phyloP scores from a whole-genome alignment of 2,329 filamentous ascomycete species.

The Fusarium xyrophilum region DNA sequence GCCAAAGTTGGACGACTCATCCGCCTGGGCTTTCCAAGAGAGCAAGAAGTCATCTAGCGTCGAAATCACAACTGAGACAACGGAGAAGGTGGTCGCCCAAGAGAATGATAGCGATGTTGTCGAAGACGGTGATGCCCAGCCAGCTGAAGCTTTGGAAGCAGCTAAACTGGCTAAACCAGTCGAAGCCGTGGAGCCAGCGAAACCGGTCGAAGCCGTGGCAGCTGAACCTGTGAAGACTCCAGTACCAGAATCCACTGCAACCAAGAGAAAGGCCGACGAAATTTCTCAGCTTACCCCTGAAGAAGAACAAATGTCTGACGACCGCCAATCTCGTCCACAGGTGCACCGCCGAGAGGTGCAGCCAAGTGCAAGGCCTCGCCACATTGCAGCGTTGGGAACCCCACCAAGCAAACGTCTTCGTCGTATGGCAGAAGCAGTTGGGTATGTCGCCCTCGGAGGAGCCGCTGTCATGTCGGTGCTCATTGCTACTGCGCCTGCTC shows the following conservation, averaged over 20 bases:
- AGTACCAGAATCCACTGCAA: background rate
- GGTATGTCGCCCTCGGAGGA: constrained; percentile 49
- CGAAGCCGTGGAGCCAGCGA: background rate
- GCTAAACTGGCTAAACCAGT: background rate
- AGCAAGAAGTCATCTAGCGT: constrained; percentile 36
- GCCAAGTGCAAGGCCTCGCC: background rate
- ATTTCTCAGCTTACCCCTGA: constrained; percentile 37
- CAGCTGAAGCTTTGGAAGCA: background rate
- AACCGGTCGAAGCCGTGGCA: background rate
- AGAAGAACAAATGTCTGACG: constrained; percentile 5
- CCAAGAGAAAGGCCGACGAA: constrained; percentile 38
- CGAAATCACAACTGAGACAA: background rate
- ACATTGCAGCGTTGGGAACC: background rate
- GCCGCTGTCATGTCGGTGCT: constrained; percentile 50
- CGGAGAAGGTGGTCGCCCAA: background rate
- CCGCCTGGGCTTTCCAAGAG: constrained; percentile 43
- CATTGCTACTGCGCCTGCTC: constrained; percentile 48
- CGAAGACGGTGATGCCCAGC: background rate
- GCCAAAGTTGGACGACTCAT: constrained; percentile 40
- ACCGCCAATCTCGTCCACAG: background rate
- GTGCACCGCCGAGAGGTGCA: background rate
- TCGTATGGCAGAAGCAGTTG: constrained; percentile 47
- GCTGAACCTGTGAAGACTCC: background rate
- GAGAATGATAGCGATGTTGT: background rate
- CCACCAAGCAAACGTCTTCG: constrained; percentile 45